A percentile compares a stretch with the other conserved stretches of the same genome.
Conservation (phyloP, 2,329 filamentous ascomycete species). For the Aureobasidium pullulans region DNA sequence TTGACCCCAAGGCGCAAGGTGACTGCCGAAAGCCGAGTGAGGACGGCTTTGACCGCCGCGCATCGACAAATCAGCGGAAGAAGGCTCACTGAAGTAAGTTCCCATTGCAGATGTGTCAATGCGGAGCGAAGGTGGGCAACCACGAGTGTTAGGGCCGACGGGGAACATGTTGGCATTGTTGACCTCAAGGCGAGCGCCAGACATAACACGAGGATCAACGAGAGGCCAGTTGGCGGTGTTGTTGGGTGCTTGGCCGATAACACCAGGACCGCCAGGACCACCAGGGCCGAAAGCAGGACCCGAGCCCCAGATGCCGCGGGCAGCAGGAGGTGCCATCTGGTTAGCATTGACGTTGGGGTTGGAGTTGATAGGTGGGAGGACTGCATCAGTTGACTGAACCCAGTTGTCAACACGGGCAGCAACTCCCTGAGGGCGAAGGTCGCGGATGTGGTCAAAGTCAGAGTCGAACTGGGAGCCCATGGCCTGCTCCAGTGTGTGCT, state of each 20-base stretch:
- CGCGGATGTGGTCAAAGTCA: conserved; percentile 34
- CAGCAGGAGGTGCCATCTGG: not conserved
- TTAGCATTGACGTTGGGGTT: not conserved
- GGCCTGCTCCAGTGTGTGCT: conserved; percentile 51
- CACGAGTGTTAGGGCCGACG: not conserved
- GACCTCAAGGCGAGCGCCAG: not conserved
- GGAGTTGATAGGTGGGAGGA: not conserved
- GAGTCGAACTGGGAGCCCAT: conserved; percentile 37
- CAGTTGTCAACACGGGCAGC: conserved; percentile 10
- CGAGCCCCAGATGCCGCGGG: conserved; percentile 10
- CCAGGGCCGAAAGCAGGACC: not conserved
- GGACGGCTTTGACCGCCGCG: conserved; percentile 25
- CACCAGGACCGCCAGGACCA: conserved; percentile 12
- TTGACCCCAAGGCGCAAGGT: conserved; percentile 26
- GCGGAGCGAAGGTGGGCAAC: conserved; percentile 1
- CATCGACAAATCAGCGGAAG: conserved; percentile 3
- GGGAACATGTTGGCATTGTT: conserved; percentile 9
- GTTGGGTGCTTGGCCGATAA: conserved; percentile 13
- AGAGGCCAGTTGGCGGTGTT: not conserved
- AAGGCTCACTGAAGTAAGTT: conserved; percentile 11
- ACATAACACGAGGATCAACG: not conserved
- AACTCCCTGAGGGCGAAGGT: conserved; percentile 9
- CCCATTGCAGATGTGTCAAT: conserved; percentile 2
- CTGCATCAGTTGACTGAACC: conserved; percentile 8
- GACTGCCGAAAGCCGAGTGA: conserved; percentile 27